Base-by-base conservation (phyloP, 768 basidiomycete genomes). In the Trametes cinnabarina region DNA sequence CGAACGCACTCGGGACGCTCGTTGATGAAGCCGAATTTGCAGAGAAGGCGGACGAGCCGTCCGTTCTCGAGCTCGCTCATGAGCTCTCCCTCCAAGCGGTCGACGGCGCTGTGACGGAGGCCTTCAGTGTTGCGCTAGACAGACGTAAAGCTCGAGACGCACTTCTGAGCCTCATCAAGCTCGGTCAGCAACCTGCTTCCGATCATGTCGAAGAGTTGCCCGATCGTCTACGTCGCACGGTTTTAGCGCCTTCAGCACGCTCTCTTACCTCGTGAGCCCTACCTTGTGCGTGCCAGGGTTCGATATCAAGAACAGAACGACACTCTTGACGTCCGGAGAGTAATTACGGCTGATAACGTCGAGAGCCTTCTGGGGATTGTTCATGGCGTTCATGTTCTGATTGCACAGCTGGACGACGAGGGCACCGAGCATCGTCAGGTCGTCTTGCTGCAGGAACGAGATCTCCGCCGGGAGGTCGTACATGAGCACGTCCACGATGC, bases 1-100 rank as follows among this genome's bases (percentile, higher is more conserved):
- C n/a, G n/a, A 6, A 81, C 91, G 54, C 69, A 98, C 94, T 98
- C 97, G 3, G 97, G 96, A n/a, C 97, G 82, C 69, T 99, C 97
- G 70, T 98, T 98, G 76, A 99, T 98, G 73, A 99, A 98, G 0
- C 94, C 94, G 65, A 99, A 88, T 74, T 98, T 99, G 71, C 87
- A 87, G 59, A 98, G 75, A 48, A 98, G 73, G 47, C 97, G 81
- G 28, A 98, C 90, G 10, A 98, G 78, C 25, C 97, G 81, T 0
- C 90, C 94, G 66, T 99, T 98, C 76, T 98, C 97, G 20, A 98
- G 78, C 69, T 98, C 96, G 39, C 87, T 82, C 73, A 87, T 79
- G 34, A 98, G 78, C 64, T 98, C 91, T 15, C 80, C 77, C 69
- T 98, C 94, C 17, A 98, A 75, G 30, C 81, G 77, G 66, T 99